phyloP scores from a whole-genome alignment of 805 yeast genomes.

The baker's yeast (Saccharomyces cerevisiae) region DNA sequence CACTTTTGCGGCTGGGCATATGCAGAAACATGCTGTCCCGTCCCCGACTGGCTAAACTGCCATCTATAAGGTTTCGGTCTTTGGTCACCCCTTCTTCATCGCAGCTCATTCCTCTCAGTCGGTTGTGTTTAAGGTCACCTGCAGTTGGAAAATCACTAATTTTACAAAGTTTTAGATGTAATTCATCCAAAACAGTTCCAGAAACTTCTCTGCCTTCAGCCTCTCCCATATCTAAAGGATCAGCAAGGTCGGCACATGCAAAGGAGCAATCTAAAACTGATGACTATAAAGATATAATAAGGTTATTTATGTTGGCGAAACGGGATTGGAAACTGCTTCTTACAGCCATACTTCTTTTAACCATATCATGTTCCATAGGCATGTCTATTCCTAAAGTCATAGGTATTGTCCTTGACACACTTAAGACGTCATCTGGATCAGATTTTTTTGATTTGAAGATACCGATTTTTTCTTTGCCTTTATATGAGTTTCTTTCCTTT shows the following conservation, averaged over 20 bases:
- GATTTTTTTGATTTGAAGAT: background rate
- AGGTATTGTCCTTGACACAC: slow-evolving; percentile 46
- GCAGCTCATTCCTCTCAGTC: background rate
- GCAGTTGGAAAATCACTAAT: background rate
- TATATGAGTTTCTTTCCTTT: slow-evolving; percentile 47
- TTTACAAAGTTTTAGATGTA: background rate
- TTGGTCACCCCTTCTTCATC: background rate
- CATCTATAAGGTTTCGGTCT: background rate
- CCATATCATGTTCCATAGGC: slow-evolving; percentile 41
- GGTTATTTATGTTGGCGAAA: slow-evolving; percentile 37
- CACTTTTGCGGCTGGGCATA: background rate
- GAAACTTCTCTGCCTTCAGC: background rate
- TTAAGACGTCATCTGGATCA: slow-evolving; percentile 10
- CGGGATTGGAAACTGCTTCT: slow-evolving; percentile 39
- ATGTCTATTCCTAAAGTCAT: slow-evolving; percentile 49
- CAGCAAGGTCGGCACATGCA: slow-evolving; percentile 1
- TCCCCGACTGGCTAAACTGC: background rate
- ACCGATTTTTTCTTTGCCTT: slow-evolving; percentile 2
- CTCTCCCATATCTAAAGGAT: background rate
- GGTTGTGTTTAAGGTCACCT: background rate
- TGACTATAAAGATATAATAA: slow-evolving; percentile 32
- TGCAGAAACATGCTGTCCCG: background rate
- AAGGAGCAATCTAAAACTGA: slow-evolving; percentile 1
- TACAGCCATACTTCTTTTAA: slow-evolving; percentile 37
- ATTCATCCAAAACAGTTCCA: background rate